Evolutionary conservation across 192 early-diverging fungal species (phyloP).

Genomic region (Backusella parvicylindrica): DNA sequence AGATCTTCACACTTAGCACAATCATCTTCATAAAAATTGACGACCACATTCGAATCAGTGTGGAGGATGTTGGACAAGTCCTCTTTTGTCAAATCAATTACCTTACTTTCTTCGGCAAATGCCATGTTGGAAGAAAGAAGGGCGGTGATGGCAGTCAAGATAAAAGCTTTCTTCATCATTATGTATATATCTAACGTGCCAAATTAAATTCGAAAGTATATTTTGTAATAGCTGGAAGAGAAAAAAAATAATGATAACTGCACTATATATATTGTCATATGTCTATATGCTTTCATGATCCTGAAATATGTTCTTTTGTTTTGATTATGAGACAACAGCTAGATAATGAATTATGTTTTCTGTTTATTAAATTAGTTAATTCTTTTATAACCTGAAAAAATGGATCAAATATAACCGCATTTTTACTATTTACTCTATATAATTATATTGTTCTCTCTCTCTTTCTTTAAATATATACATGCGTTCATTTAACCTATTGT

Average conservation of each 20-base stretch:
- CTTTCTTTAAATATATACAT: too few relatives aligned
- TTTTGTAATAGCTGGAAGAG: background rate
- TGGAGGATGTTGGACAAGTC: background rate
- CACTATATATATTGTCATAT: background rate
- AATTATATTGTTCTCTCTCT: background rate
- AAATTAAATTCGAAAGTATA: background rate
- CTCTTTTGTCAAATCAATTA: background rate
- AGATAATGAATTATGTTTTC: background rate
- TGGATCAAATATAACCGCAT: background rate
- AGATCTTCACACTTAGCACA: background rate
- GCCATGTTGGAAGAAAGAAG: background rate
- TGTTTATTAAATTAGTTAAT: background rate
- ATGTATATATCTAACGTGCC: background rate
- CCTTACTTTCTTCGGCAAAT: background rate
- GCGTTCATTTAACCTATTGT: background rate
- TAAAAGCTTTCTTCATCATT: conserved; percentile 1
- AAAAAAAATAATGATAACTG: background rate
- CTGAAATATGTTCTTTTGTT: background rate
- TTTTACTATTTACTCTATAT: background rate
- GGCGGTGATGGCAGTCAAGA: background rate
- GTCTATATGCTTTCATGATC: background rate
- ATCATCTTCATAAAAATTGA: background rate
- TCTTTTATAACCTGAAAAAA: background rate
- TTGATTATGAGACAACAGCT: background rate
- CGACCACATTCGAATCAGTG: background rate